These are phyloP conservation scores for Rhizomucor pusillus DNA, from an alignment of 371 early-diverging fungal species.

Conservation along the genomic window DNA sequence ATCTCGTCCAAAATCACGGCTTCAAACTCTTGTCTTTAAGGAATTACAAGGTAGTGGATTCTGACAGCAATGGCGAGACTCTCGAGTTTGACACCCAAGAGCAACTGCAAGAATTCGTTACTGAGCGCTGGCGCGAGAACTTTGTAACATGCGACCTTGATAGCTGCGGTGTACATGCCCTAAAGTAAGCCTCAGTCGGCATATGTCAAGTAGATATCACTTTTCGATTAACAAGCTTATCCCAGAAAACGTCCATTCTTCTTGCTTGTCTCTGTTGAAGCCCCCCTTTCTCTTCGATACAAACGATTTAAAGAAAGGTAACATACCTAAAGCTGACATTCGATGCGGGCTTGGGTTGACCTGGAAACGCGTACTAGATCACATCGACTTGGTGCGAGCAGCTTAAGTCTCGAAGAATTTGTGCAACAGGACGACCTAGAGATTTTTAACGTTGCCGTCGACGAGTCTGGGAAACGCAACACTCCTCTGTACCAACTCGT, in stretches of 20 bases:
- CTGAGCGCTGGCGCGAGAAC: conserved; percentile 64
- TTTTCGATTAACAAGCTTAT: not conserved
- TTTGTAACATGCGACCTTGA: conserved; percentile 72
- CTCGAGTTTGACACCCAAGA: conserved; percentile 43
- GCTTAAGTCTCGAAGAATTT: conserved; percentile 21
- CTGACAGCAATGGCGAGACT: conserved; percentile 9
- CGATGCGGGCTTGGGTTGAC: not conserved
- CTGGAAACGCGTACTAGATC: not conserved
- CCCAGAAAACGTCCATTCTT: conserved; percentile 88
- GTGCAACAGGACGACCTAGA: conserved; percentile 34
- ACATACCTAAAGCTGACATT: not conserved
- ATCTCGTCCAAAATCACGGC: conserved; percentile 45
- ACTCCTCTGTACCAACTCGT: conserved; percentile 45
- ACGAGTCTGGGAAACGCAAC: conserved; percentile 11
- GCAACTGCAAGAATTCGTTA: conserved; percentile 58
- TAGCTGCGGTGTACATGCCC: conserved; percentile 19
- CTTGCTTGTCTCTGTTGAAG: conserved; percentile 78
- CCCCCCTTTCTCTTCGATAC: conserved; percentile 72
- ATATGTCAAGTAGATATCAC: not conserved
- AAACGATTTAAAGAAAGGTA: conserved; percentile 31
- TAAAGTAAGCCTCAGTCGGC: conserved; percentile 41
- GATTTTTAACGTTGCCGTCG: conserved; percentile 27
- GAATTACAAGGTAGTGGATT: not conserved
- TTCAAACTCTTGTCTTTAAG: conserved; percentile 7
- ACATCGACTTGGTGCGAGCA: no score